Conservation (phyloP, 2,329 filamentous ascomycete genomes). For the Colletotrichum truncatum region DNA sequence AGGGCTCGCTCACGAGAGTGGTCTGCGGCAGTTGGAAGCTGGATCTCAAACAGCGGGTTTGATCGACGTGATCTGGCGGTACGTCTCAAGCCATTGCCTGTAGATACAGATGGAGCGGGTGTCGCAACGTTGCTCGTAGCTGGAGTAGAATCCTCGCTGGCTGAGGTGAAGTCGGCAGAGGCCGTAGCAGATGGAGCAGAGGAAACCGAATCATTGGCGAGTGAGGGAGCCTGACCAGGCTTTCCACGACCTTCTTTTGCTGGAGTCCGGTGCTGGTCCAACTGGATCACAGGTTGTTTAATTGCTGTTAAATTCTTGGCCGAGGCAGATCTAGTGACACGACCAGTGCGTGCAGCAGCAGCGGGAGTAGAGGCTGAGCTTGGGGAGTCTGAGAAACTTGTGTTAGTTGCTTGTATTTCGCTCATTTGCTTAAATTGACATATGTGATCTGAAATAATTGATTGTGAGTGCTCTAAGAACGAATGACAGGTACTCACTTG, state of each 20-base stretch:
- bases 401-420: not conserved
- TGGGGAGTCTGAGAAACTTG: not conserved
- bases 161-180: conserved; percentile 41
- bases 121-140: conserved; percentile 53
- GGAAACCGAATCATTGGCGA: conserved; percentile 42
- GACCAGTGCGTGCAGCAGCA: too few relatives aligned
- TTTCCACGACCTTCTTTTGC: conserved; percentile 40
- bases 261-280: not conserved
- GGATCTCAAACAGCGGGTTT: conserved; percentile 44
- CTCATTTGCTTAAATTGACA: too few relatives aligned
- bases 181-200: conserved; percentile 46
- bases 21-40: conserved; percentile 38
- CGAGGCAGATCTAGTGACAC: conserved; percentile 30
- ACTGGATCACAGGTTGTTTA: not conserved
- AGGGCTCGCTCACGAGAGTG: conserved; percentile 56
- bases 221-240: conserved; percentile 36
- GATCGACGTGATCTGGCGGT: conserved; percentile 31
- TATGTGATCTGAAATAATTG: too few relatives aligned
- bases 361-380: not conserved
- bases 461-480: too few relatives aligned
- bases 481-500: conserved; percentile 2
- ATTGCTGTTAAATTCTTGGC: conserved; percentile 18
- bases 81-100: conserved; percentile 28
- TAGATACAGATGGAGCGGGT: conserved; percentile 41
- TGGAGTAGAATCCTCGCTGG: conserved; percentile 52